These are phyloP conservation scores for Aegilops longissima DNA, from an alignment of 176 grass and related monocot genomes.

Conservation along the genomic window DNA sequence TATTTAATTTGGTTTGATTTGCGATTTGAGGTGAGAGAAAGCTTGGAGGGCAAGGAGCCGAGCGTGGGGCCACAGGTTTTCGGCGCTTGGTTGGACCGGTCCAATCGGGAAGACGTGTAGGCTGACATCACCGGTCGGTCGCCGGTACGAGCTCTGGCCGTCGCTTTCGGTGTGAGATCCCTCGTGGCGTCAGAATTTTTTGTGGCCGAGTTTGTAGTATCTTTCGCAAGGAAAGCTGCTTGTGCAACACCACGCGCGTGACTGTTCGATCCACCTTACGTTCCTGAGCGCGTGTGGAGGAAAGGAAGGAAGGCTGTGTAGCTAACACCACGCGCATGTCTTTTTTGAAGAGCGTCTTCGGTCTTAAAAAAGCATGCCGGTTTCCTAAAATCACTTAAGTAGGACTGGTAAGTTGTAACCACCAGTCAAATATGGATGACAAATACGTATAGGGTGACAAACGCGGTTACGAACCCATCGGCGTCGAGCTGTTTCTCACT, in stretches of 20 bases:
- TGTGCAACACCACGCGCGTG: background rate
- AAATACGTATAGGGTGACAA: background rate
- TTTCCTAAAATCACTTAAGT: background rate
- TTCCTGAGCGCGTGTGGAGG: too few species aligned
- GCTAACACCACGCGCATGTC: too few species aligned
- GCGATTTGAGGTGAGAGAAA: background rate
- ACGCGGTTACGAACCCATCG: background rate
- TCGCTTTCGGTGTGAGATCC: conserved; percentile 16
- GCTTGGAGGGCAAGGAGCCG: conserved; percentile 44
- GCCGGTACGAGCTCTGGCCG: background rate
- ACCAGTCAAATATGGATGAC: background rate
- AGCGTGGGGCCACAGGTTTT: background rate
- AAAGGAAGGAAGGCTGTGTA: too few species aligned
- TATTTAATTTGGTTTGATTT: background rate
- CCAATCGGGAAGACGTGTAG: conserved; percentile 53
- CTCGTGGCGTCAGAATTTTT: conserved; percentile 11
- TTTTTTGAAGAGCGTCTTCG: too few species aligned
- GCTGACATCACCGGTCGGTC: conserved; percentile 37
- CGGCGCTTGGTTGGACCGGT: background rate
- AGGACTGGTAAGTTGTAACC: background rate
- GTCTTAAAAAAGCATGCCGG: background rate
- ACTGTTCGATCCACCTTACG: background rate
- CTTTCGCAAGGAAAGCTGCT: background rate
- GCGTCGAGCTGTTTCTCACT: background rate
- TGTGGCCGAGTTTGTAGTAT: background rate